Evolutionary conservation across 2,329 filamentous ascomycete species (phyloP).

Genomic region (Claviceps purpurea): DNA sequence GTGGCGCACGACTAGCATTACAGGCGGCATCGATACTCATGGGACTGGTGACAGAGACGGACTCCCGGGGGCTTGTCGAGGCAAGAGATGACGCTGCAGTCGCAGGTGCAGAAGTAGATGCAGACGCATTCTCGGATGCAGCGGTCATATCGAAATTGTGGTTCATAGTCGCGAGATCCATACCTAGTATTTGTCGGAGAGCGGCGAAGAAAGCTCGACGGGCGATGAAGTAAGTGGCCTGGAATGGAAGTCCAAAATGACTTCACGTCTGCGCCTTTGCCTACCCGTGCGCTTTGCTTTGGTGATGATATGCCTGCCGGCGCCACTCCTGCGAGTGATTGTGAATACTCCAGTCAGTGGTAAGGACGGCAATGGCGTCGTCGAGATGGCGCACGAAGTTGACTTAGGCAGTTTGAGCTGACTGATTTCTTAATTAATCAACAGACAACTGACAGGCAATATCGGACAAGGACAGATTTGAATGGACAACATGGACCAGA

Average conservation of each 20-base stretch:
- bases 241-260: background rate
- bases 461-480: no score
- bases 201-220: background rate
- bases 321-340: background rate
- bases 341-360: background rate
- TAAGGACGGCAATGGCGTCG: background rate
- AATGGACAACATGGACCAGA: no score
- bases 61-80: conserved; percentile 1
- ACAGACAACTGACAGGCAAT: background rate
- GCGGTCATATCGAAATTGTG: conserved; percentile 1
- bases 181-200: background rate
- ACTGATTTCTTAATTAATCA: background rate
- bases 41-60: conserved; percentile 1
- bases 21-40: background rate
- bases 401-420: background rate
- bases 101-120: background rate
- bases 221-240: background rate
- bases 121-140: background rate
- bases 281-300: background rate
- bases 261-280: background rate
- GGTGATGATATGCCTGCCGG: background rate
- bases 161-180: conserved; percentile 5
- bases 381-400: background rate
- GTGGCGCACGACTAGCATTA: conserved; percentile 1
- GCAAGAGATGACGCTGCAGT: conserved; percentile 1